Conservation (phyloP, 768 basidiomycete genomes). For the Tulasnella sp. region DNA sequence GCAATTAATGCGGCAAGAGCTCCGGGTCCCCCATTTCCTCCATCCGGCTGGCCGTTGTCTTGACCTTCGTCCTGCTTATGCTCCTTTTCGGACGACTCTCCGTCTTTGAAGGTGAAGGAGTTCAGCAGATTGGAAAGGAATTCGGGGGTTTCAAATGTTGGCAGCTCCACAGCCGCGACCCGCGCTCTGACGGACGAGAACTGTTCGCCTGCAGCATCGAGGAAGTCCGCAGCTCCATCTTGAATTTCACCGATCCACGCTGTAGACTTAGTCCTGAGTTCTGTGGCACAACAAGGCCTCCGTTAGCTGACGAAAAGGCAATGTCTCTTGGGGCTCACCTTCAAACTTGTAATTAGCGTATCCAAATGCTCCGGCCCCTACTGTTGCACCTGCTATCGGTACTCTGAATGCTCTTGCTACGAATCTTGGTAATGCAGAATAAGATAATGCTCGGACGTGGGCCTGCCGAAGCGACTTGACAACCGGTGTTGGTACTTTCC, state of each 20-base stretch:
- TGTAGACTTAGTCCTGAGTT: slow-evolving; percentile 64
- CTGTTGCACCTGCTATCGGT: slow-evolving; percentile 81
- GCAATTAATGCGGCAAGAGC: slow-evolving; percentile 72
- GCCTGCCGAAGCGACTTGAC: slow-evolving; percentile 52
- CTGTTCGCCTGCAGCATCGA: slow-evolving; percentile 69
- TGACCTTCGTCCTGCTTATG: background rate
- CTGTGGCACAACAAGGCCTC: slow-evolving; percentile 41
- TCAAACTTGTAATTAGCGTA: slow-evolving; percentile 98
- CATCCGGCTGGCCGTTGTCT: slow-evolving; percentile 11
- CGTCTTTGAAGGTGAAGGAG: slow-evolving; percentile 2
- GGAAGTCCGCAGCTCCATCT: slow-evolving; percentile 64
- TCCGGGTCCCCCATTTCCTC: slow-evolving; percentile 39
- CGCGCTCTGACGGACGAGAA: slow-evolving; percentile 57
- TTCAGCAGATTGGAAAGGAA: slow-evolving; percentile 65
- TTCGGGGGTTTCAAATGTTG: slow-evolving; percentile 56
- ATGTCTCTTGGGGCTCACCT: slow-evolving; percentile 49
- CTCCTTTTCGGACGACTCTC: background rate
- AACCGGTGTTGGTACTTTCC: background rate
- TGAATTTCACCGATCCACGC: slow-evolving; percentile 64
- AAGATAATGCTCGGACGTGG: slow-evolving; percentile 74
- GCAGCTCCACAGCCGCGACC: slow-evolving; percentile 59
- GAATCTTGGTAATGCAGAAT: slow-evolving; percentile 84
- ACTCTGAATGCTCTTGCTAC: slow-evolving; percentile 83
- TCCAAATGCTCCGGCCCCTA: slow-evolving; percentile 85
- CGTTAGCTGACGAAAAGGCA: slow-evolving; percentile 15